phyloP scores from a whole-genome alignment of 257 asterid species.

The Petrea volubilis region DNA sequence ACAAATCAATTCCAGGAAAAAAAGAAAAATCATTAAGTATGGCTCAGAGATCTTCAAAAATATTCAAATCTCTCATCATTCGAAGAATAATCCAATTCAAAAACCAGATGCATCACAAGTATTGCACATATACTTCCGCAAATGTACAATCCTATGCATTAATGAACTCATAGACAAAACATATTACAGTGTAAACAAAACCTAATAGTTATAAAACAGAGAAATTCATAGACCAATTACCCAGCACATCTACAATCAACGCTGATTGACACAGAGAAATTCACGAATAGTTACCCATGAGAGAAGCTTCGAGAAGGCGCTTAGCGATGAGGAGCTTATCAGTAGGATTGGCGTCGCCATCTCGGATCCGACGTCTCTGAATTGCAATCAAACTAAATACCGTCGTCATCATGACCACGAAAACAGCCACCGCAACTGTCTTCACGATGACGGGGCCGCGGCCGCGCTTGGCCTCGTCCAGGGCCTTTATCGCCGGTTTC shows the following conservation, averaged over 20 bases:
- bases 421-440: constrained; percentile 58
- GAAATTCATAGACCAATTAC: too few relatives aligned
- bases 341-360: constrained; percentile 68
- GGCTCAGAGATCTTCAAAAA: neutral
- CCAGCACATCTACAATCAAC: too few relatives aligned
- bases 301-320: constrained; percentile 84
- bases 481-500: constrained; percentile 68
- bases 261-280: neutral
- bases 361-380: constrained; percentile 62
- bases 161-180: too few relatives aligned
- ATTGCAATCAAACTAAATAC: constrained; percentile 57
- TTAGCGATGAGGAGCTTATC: constrained; percentile 78
- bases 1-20: neutral
- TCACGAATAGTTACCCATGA: constrained; percentile 58
- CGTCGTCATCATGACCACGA: constrained; percentile 58
- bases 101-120: too few relatives aligned
- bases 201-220: too few relatives aligned
- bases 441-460: constrained; percentile 64
- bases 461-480: constrained; percentile 80
- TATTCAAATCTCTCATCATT: too few relatives aligned
- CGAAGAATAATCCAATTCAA: too few relatives aligned
- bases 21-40: neutral
- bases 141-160: too few relatives aligned
- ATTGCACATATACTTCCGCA: too few relatives aligned
- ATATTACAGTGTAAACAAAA: too few relatives aligned